phyloP scores from a whole-genome alignment of 1,139 yeast species.

The Suhomyces taliae region DNA sequence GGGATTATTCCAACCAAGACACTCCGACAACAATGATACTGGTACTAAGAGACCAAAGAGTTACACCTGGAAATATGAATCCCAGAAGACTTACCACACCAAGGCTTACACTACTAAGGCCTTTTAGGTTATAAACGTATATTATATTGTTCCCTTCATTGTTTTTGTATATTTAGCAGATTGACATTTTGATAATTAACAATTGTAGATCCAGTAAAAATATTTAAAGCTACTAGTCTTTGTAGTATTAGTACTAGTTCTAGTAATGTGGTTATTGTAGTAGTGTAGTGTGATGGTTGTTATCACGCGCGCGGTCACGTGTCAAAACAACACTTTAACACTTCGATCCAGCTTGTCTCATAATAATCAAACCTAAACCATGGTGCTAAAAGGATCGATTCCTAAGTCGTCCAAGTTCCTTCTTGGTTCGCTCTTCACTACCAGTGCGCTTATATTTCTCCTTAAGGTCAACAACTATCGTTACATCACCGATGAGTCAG shows the following conservation, averaged over 20 bases:
- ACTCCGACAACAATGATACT: conserved; percentile 79
- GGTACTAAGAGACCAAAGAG: conserved; percentile 53
- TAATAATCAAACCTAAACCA: background rate
- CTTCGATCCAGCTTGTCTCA: background rate
- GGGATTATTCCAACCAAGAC: conserved; percentile 90
- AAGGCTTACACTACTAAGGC: conserved; percentile 65
- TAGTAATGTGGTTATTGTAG: background rate
- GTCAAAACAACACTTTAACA: too few relatives aligned
- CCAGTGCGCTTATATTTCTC: conserved; percentile 28
- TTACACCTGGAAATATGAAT: conserved; percentile 53
- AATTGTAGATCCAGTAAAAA: too few relatives aligned
- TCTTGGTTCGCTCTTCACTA: conserved; percentile 23
- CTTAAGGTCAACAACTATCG: conserved; percentile 25
- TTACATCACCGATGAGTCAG: conserved; percentile 5
- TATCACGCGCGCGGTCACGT: too few relatives aligned
- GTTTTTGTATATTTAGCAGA: conserved; percentile 11
- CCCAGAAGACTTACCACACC: conserved; percentile 53
- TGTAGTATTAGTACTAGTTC: background rate
- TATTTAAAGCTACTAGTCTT: too few relatives aligned
- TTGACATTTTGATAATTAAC: conserved; percentile 1
- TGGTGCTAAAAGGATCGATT: conserved; percentile 5
- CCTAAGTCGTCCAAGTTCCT: conserved; percentile 34
- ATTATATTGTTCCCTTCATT: conserved; percentile 6
- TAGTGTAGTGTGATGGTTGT: background rate
- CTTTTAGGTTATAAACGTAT: conserved; percentile 23